Conservation (phyloP, 768 basidiomycete genomes). For the Tricholoma terreum region DNA sequence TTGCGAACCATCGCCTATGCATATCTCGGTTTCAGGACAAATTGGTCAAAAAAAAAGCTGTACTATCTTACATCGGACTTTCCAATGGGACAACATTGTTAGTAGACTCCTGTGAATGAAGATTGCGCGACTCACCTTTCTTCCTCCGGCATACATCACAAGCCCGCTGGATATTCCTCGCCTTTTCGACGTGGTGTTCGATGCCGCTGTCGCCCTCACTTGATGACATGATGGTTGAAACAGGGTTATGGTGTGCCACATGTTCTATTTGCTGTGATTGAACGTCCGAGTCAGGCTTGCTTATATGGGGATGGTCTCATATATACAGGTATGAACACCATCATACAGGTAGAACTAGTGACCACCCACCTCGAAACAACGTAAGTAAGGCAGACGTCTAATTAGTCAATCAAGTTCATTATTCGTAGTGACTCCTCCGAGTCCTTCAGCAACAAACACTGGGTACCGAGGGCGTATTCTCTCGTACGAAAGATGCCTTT, state of each 20-base stretch:
- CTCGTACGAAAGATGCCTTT: no score
- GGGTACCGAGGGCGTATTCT: no score
- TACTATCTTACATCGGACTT: slow-evolving; percentile 26
- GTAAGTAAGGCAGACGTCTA: no score
- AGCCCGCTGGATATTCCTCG: slow-evolving; percentile 68
- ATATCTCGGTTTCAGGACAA: not conserved
- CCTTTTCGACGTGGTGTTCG: slow-evolving; percentile 23
- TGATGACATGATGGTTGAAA: not conserved
- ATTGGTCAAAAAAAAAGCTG: not conserved
- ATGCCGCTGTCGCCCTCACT: not conserved
- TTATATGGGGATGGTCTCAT: not conserved
- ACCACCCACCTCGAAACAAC: no score
- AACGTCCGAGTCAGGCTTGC: not conserved
- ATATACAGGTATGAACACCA: no score
- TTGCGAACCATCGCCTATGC: slow-evolving; percentile 66
- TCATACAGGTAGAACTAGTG: no score
- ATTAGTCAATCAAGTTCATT: no score
- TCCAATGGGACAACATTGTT: not conserved
- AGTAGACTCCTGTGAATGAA: not conserved
- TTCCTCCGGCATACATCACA: slow-evolving; percentile 83
- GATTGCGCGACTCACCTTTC: slow-evolving; percentile 53
- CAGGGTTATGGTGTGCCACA: not conserved
- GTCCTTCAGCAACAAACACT: no score
- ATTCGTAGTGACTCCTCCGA: no score
- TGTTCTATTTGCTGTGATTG: not conserved